A percentile compares a stretch with the other conserved stretches of the same genome.
phyloP scores from a whole-genome alignment of 2,329 filamentous ascomycete species.

The Xylariales sp. region DNA sequence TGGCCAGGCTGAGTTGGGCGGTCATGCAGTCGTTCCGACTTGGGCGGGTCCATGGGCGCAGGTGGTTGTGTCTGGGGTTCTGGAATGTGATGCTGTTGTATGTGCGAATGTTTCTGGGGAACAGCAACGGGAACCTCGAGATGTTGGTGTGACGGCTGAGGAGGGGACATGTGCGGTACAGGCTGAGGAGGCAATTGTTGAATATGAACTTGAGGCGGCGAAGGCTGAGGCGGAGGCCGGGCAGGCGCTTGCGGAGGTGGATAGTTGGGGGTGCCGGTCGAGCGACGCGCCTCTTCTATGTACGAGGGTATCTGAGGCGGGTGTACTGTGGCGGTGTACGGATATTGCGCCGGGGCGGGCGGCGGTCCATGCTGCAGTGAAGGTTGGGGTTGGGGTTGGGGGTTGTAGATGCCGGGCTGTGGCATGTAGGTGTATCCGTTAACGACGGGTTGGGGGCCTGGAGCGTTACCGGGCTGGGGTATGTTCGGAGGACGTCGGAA shows the following conservation, averaged over 20 bases:
- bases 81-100: conserved; percentile 45
- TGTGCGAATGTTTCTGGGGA: conserved; percentile 51
- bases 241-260: conserved; percentile 57
- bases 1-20: conserved; percentile 59
- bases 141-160: conserved; percentile 62
- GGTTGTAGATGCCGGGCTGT: conserved; percentile 86
- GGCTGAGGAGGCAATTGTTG: conserved; percentile 62
- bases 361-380: conserved; percentile 56
- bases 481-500: conserved; percentile 81
- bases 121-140: conserved; percentile 45
- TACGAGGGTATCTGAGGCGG: conserved; percentile 73
- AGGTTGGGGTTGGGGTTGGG: conserved; percentile 65
- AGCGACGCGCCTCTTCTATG: conserved; percentile 79
- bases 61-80: conserved; percentile 56
- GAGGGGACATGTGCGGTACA: conserved; percentile 63
- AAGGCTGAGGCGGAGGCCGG: conserved; percentile 69
- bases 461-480: conserved; percentile 70
- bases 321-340: conserved; percentile 52
- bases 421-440: conserved; percentile 87
- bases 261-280: conserved; percentile 75
- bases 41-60: conserved; percentile 61
- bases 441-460: conserved; percentile 67
- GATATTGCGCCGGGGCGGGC: conserved; percentile 50
- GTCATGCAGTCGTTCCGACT: conserved; percentile 61
- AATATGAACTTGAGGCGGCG: conserved; percentile 69